These are phyloP conservation scores for Fusarium sublunatum DNA, from an alignment of 2,329 filamentous ascomycete species.

Conservation along the genomic window DNA sequence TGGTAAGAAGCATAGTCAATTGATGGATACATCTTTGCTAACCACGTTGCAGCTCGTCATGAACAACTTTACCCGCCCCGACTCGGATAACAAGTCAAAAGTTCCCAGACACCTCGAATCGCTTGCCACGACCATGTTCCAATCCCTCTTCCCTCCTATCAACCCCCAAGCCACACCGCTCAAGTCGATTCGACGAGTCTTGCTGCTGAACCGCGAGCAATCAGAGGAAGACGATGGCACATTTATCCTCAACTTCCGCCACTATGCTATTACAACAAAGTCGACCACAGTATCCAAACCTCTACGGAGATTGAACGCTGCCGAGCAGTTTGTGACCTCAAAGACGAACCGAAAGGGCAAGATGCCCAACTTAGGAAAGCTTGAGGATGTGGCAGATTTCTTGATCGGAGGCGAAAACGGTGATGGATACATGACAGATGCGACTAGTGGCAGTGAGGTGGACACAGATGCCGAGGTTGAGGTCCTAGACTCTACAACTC, in stretches of 20 bases:
- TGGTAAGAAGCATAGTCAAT: slow-evolving; percentile 62
- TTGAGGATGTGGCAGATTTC: slow-evolving; percentile 95
- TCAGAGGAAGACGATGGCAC: slow-evolving; percentile 69
- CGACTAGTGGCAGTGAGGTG: slow-evolving; percentile 85
- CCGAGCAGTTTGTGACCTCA: slow-evolving; percentile 77
- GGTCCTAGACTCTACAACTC: slow-evolving; percentile 73
- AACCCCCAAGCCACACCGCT: slow-evolving; percentile 91
- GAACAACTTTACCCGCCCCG: slow-evolving; percentile 90
- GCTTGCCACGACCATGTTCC: slow-evolving; percentile 92
- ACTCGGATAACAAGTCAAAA: slow-evolving; percentile 68
- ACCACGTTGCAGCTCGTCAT: slow-evolving; percentile 77
- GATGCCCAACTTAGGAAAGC: slow-evolving; percentile 87
- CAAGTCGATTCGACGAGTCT: slow-evolving; percentile 89
- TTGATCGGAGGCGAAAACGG: slow-evolving; percentile 84
- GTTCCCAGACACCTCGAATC: slow-evolving; percentile 96
- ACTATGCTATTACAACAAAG: slow-evolving; percentile 95
- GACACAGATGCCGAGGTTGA: slow-evolving; percentile 98
- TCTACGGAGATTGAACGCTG: slow-evolving; percentile 84
- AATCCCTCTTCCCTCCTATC: slow-evolving; percentile 95
- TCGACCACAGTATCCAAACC: slow-evolving; percentile 85
- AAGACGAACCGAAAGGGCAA: slow-evolving; percentile 72
- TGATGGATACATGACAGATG: slow-evolving; percentile 85
- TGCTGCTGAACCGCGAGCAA: slow-evolving; percentile 87
- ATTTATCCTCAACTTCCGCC: slow-evolving; percentile 87
- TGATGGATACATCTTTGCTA: slow-evolving; percentile 33